Evolutionary conservation across 164 flowering plant species (phyloP).

Genomic region (Euptelea pleiosperma): DNA sequence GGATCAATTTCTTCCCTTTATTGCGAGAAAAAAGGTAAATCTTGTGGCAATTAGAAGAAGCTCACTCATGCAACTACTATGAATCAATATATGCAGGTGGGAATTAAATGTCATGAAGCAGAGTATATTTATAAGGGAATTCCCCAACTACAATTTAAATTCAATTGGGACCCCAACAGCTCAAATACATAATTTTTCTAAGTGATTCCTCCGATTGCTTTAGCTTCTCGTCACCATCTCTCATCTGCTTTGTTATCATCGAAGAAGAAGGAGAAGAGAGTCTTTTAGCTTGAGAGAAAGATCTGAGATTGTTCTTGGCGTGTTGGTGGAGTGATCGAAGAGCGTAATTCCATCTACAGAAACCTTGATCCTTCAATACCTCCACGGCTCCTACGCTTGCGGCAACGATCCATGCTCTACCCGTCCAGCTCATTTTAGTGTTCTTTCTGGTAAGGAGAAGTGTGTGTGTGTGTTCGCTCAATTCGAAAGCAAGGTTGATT

Average conservation of each 20-base stretch:
- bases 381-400: conserved; percentile 13
- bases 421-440: conserved; percentile 8
- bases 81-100: no score
- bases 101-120: no score
- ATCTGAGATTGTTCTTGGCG: conserved; percentile 2
- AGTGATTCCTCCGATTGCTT: conserved; percentile 14
- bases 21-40: no score
- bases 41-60: no score
- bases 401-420: conserved; percentile 18
- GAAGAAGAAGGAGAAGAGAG: neutral
- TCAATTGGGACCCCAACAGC: conserved; percentile 16
- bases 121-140: no score
- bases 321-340: conserved; percentile 5
- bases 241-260: neutral
- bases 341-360: conserved; percentile 10
- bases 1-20: no score
- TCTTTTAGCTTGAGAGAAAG: conserved; percentile 4
- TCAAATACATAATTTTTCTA: conserved; percentile 14
- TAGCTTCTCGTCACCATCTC: neutral
- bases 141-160: no score
- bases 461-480: no score
- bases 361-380: conserved; percentile 12
- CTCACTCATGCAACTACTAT: no score
- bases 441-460: no score
- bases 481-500: no score